Evolutionary conservation across 352 stramenopile species (phyloP), one percentile per base, ranked within the genome.

Genomic region (Elongisporangium anandrum): DNA sequence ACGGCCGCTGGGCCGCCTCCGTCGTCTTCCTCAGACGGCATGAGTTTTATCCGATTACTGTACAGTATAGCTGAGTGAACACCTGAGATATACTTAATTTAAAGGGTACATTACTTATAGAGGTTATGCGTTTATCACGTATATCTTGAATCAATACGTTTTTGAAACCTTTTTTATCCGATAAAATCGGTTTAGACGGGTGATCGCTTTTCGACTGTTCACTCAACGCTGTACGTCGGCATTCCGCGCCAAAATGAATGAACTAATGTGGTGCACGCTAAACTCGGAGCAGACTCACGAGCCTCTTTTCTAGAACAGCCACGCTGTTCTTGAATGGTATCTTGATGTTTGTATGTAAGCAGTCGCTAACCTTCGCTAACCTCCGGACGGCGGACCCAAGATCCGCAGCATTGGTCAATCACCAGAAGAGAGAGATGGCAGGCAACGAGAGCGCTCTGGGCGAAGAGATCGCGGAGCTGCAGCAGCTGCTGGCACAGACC

Each of bases 391-490:
- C 34, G 10, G 7, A 45, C 34, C 34, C 34, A 45, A 17, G 34
- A 45, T 45, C 16, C 10, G 34, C 34, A 45, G 13, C 34, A 45
- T 1, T 34, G 24, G 24, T 3, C 34, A 45, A 15, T 45, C 2
- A 17, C 1, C 34, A 45, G 22, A 15, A 48, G 16, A 49, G 2
- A 64, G 52, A 13, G 48, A 80, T 72, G 69, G 66, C 68, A 47
- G 63, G 62, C 19, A 54, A 68, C 23, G 63, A 65, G 51, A 73
- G 56, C 45, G 45, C 54, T 10, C 34, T 90, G 4, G 54, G 50
- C 39, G 70, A 72, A 22, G 86, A 95, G 58, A 72, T 94, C 24
- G 54, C 64, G 0, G 86, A 95, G 74, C 71, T 95, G 55, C 63
- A 88, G 72, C 56, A 70, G 63, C 66, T 95, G 20, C 66, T 95